Conservation (phyloP, 1,139 yeast genomes). For the Kazachstania sp. region DNA sequence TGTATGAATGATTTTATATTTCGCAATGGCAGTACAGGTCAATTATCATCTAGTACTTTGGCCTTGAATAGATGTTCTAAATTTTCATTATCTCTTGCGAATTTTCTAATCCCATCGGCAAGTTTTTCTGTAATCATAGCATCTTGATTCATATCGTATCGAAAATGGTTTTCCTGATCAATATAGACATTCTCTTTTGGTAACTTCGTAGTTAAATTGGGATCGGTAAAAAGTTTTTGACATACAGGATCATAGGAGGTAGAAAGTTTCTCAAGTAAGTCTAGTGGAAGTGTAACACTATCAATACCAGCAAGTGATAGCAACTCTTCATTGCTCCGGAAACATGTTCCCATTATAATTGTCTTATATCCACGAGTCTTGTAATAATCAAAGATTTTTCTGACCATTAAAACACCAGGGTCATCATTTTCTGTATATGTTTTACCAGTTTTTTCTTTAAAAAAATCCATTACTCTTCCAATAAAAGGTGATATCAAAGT, state of each 20-base stretch:
- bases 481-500: constrained; percentile 97
- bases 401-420: constrained; percentile 93
- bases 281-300: constrained; percentile 88
- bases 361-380: constrained; percentile 93
- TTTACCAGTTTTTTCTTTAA: constrained; percentile 87
- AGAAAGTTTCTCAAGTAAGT: constrained; percentile 76
- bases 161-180: constrained; percentile 80
- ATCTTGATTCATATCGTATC: constrained; percentile 86
- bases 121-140: constrained; percentile 98
- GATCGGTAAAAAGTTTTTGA: constrained; percentile 56
- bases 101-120: constrained; percentile 93
- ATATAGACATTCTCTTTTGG: constrained; percentile 68
- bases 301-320: constrained; percentile 96
- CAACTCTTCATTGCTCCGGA: constrained; percentile 94
- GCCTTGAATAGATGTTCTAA: constrained; percentile 30
- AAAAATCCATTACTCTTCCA: constrained; percentile 98
- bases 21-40: background rate
- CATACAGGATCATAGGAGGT: constrained; percentile 74
- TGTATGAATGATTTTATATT: too few relatives aligned
- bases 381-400: constrained; percentile 87
- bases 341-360: constrained; percentile 99
- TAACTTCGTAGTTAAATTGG: constrained; percentile 32
- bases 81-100: constrained; percentile 85
- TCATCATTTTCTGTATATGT: constrained; percentile 67
- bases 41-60: background rate